Conservation (phyloP, 176 grass and related monocot genomes). For the Oryza punctata region DNA sequence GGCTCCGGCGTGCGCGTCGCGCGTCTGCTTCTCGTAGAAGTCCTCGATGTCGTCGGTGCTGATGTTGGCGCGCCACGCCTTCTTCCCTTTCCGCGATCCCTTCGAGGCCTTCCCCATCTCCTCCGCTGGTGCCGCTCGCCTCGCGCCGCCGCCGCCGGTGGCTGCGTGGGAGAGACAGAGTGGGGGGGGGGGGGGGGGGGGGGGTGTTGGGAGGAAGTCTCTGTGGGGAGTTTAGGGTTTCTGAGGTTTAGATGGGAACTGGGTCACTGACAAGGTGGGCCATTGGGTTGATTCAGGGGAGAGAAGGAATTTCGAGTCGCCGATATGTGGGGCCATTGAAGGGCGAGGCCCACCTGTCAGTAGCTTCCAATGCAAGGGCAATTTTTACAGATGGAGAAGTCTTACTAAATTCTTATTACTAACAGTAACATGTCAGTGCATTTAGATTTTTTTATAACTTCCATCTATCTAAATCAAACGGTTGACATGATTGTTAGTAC, state of each 20-base stretch:
- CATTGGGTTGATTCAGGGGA: neutral
- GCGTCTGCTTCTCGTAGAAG: slow-evolving; percentile 81
- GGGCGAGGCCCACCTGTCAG: too few relatives aligned
- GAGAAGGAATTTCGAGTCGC: too few relatives aligned
- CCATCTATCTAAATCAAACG: too few relatives aligned
- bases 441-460: too few relatives aligned
- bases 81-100: slow-evolving; percentile 90
- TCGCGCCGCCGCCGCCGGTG: slow-evolving; percentile 4
- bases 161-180: neutral
- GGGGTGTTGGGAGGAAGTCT: neutral
- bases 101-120: slow-evolving; percentile 79
- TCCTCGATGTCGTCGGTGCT: slow-evolving; percentile 78
- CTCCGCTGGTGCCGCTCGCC: slow-evolving; percentile 5
- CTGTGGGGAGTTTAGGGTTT: slow-evolving; percentile 44
- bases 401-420: too few relatives aligned
- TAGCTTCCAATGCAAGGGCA: too few relatives aligned
- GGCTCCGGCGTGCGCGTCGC: slow-evolving; percentile 63
- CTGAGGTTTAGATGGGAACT: too few relatives aligned
- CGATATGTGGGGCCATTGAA: too few relatives aligned
- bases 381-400: too few relatives aligned
- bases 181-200: neutral
- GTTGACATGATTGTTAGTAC: too few relatives aligned
- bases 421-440: too few relatives aligned
- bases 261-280: slow-evolving; percentile 21
- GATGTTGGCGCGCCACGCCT: slow-evolving; percentile 97